Percentiles rank a stretch among this genome's conserved stretches.
These are phyloP conservation scores for Vaccinium darrowii DNA, from an alignment of 148 eudicot species.

Conservation along the genomic window DNA sequence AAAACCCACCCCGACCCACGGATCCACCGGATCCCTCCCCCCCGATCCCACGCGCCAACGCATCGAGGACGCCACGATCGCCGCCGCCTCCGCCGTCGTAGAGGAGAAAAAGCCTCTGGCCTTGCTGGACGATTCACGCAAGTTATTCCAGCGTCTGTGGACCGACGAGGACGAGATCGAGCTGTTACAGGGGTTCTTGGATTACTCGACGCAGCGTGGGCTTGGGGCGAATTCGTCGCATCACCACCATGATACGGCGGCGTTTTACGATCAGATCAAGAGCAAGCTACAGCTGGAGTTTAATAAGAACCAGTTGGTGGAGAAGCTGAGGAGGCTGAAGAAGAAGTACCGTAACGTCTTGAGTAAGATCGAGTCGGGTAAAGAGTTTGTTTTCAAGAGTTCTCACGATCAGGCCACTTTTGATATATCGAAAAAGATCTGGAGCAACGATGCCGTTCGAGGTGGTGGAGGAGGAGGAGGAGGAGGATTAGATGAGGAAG, in stretches of 20 bases:
- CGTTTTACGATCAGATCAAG: constrained; percentile 95
- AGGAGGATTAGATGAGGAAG: constrained; percentile 55
- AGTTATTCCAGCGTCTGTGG: constrained; percentile 81
- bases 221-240: constrained; percentile 48
- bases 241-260: constrained; percentile 78
- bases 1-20: constrained; percentile 12
- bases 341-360: constrained; percentile 79
- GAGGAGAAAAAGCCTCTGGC: constrained; percentile 45
- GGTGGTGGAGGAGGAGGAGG: constrained; percentile 18
- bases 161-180: constrained; percentile 97
- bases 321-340: constrained; percentile 81
- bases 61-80: constrained; percentile 16
- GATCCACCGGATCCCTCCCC: constrained; percentile 18
- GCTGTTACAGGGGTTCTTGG: constrained; percentile 75
- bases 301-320: constrained; percentile 88
- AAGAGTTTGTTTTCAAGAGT: constrained; percentile 70
- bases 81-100: constrained; percentile 25
- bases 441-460: constrained; percentile 42
- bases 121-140: constrained; percentile 57
- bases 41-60: constrained; percentile 33
- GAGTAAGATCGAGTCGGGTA: constrained; percentile 57
- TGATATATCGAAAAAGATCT: constrained; percentile 76
- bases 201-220: constrained; percentile 43
- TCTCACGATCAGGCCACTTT: constrained; percentile 88
- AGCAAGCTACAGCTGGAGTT: constrained; percentile 74